These are phyloP conservation scores for Jackrogersella minutella DNA, from an alignment of 495 filamentous ascomycete genomes.

Conservation along the genomic window DNA sequence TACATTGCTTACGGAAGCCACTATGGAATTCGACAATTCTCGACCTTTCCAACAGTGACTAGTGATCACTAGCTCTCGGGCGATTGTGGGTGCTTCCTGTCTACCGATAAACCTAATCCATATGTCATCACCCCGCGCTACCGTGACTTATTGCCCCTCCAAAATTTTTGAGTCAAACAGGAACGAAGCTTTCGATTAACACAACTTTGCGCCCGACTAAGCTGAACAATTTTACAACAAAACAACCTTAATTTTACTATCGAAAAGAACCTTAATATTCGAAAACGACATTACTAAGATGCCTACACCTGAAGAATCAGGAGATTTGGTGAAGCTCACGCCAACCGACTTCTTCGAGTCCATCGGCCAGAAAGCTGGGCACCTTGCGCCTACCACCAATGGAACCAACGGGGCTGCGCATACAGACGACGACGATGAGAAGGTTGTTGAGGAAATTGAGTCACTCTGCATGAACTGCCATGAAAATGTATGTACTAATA, in stretches of 20 bases:
- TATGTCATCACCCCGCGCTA: constrained; percentile 47
- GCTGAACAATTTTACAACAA: neutral
- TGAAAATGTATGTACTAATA: constrained; percentile 70
- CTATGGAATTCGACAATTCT: constrained; percentile 11
- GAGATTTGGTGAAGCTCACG: constrained; percentile 20
- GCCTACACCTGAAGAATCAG: constrained; percentile 20
- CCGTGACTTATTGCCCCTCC: constrained; percentile 42
- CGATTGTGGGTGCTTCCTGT: constrained; percentile 20
- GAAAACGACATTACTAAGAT: constrained; percentile 12
- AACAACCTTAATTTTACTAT: neutral
- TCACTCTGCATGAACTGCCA: constrained; percentile 68
- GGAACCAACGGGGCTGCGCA: constrained; percentile 38
- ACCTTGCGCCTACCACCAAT: constrained; percentile 47
- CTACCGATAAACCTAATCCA: constrained; percentile 21
- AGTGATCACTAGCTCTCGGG: constrained; percentile 30
- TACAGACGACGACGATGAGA: constrained; percentile 59
- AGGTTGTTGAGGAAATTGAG: constrained; percentile 67
- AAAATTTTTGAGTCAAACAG: constrained; percentile 46
- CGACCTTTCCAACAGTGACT: constrained; percentile 32
- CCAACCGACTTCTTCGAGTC: constrained; percentile 59
- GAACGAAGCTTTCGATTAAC: constrained; percentile 5
- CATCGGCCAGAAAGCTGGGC: constrained; percentile 62
- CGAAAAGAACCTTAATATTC: too few species aligned
- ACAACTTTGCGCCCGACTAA: neutral
- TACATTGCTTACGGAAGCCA: constrained; percentile 19